Evolutionary conservation across 2,329 filamentous ascomycete genomes (phyloP).

Genomic region (Amauroascus verrucosus): DNA sequence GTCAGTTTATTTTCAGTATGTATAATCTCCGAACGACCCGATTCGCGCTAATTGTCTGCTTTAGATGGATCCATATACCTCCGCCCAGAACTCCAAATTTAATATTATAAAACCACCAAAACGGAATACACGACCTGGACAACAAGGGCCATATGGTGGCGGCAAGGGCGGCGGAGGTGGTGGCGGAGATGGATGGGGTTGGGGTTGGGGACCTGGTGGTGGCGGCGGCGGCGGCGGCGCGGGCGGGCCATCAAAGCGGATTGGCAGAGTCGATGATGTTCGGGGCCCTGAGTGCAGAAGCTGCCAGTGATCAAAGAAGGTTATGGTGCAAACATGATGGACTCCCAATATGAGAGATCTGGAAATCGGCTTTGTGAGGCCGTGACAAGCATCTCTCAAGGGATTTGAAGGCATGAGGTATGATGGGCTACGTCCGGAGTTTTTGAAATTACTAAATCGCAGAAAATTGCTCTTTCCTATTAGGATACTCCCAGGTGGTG

Average conservation of each 20-base stretch:
- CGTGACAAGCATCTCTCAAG: too few species aligned
- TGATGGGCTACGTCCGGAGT: too few species aligned
- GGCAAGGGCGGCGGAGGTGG: conserved; percentile 4
- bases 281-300: conserved; percentile 40
- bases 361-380: neutral
- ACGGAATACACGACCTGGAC: conserved; percentile 17
- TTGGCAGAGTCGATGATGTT: conserved; percentile 41
- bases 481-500: too few species aligned
- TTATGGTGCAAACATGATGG: neutral
- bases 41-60: neutral
- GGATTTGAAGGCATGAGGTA: neutral
- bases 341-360: neutral
- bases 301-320: conserved; percentile 24
- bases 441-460: too few species aligned
- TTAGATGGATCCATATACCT: conserved; percentile 38
- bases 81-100: conserved; percentile 39
- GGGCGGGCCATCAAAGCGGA: conserved; percentile 24
- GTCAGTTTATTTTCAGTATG: conserved; percentile 41
- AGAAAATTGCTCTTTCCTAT: too few species aligned
- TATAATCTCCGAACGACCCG: conserved; percentile 2
- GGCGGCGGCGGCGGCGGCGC: conserved; percentile 19
- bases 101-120: conserved; percentile 31
- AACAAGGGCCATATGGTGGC: neutral
- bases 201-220: conserved; percentile 16
- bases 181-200: conserved; percentile 23